Percentiles rank a stretch among this genome's conserved stretches.
Conservation (phyloP, 176 grass and related monocot species). For the Triticum monococcum region DNA sequence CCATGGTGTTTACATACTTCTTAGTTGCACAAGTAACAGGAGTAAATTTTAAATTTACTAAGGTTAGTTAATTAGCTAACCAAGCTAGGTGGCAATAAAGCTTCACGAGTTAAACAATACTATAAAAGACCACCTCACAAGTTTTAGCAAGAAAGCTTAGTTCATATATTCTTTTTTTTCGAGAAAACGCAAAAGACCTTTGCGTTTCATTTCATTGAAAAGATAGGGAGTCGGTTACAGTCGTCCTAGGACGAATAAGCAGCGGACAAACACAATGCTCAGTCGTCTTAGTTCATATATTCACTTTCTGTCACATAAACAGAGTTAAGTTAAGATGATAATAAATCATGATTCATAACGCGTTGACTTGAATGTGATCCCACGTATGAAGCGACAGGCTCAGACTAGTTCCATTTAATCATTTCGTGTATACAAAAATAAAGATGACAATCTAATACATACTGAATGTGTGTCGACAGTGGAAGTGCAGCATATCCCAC, state of each 20-base stretch:
- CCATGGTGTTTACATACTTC: neutral
- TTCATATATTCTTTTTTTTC: neutral
- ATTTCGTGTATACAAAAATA: slow-evolving; percentile 1
- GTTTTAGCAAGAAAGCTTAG: slow-evolving; percentile 3
- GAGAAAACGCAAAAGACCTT: no score
- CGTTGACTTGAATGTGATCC: slow-evolving; percentile 10
- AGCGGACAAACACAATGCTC: no score
- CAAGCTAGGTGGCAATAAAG: slow-evolving; percentile 13
- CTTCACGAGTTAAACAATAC: neutral
- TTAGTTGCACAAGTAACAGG: slow-evolving; percentile 22
- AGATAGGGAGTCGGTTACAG: no score
- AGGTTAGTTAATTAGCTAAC: neutral
- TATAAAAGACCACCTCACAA: neutral
- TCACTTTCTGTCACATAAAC: slow-evolving; percentile 23
- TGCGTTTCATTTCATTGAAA: no score
- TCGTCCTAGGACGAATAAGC: no score
- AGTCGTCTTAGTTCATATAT: neutral
- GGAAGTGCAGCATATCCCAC: slow-evolving; percentile 94
- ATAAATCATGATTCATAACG: slow-evolving; percentile 27
- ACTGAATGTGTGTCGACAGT: slow-evolving; percentile 91
- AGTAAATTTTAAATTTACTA: slow-evolving; percentile 1
- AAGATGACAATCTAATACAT: slow-evolving; percentile 44
- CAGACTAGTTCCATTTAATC: slow-evolving; percentile 10
- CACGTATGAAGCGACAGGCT: neutral
- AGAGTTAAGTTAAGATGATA: neutral